Evolutionary conservation across 169 alveolate genomes (phyloP), one percentile per base, ranked within the genome.

Genomic region (Fabrea salina): DNA sequence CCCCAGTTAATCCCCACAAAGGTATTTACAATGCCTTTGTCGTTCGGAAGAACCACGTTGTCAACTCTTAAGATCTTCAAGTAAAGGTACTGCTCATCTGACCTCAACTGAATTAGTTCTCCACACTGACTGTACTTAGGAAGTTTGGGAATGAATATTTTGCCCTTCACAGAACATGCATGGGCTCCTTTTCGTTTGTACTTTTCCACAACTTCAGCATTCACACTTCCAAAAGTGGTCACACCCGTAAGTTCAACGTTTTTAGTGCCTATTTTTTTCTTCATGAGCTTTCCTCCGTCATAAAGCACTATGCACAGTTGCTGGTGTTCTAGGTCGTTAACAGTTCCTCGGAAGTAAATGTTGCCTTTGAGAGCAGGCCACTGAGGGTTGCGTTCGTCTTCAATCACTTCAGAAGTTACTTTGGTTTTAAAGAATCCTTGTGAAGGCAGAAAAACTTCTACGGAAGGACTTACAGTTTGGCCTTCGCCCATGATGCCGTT

Each of bases 1-100:
- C 72, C 81, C 81, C 81, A 74, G 5, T 11, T n/a, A n/a, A 74
- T 71, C 27, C 33, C 68, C 25, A 74, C 39, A 37, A 53, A 74
- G 5, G 71, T 33, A 74, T 74, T 54, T 25, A 74, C 53, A 35
- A 51, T 56, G 32, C 81, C 81, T 74, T 40, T 74, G 16, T 74
- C 81, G 11, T n/a, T n/a, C 16, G 68, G 43, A 13, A 54, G 40
- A 0, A 74, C 56, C n/a, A 74, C 49, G 54, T 74, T 74, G 40
- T 74, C 81, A 2, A 74, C 71, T 19, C 81, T 25, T 58, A 37
- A 3, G 6, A 74, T 32, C 11, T 30, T 74, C 0, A 74, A 68
- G 37, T 39, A 33, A 4, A 74, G 40, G 40, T 74, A 74, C 25
- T 74, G 81, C 4, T 40, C 37, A 4, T 74, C 74, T 3, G 47